Evolutionary conservation across 352 stramenopile genomes (phyloP).

Genomic region (Phytophthora constricta): DNA sequence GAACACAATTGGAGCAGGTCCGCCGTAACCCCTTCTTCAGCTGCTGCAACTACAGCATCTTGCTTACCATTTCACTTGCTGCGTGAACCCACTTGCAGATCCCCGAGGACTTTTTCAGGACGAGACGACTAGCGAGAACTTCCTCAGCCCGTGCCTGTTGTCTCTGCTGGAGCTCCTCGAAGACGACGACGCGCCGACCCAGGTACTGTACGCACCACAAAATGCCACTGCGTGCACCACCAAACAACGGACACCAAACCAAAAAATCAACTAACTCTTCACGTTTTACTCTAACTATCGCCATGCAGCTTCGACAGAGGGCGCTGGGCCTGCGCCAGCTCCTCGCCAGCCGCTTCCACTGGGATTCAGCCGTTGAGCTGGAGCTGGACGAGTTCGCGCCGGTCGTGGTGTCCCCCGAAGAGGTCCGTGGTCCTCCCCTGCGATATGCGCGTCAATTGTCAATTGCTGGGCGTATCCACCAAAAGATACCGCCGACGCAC

Average conservation of each 20-base stretch:
- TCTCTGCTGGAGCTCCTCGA: constrained; percentile 74
- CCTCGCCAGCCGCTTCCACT: constrained; percentile 48
- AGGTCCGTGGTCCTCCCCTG: no score
- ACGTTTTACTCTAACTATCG: constrained; percentile 5
- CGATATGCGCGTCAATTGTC: no score
- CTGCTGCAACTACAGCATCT: not conserved
- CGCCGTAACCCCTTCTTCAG: not conserved
- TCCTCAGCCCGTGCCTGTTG: constrained; percentile 60
- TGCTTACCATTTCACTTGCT: not conserved
- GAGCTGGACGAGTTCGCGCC: constrained; percentile 58
- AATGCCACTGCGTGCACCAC: not conserved
- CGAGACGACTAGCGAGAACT: constrained; percentile 65
- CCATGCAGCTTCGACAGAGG: constrained; percentile 42
- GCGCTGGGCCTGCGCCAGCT: constrained; percentile 41
- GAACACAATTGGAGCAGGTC: constrained; percentile 67
- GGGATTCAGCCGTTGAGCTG: constrained; percentile 25
- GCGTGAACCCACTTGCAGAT: constrained; percentile 47
- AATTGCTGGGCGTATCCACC: not conserved
- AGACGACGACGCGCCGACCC: constrained; percentile 41
- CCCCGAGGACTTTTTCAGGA: constrained; percentile 76
- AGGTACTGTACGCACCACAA: constrained; percentile 36
- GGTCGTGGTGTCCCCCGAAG: constrained; percentile 47
- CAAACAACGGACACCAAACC: no score
- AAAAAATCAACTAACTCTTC: constrained; percentile 15
- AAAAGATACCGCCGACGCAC: constrained; percentile 31